Percentiles rank a stretch among this genome's conserved stretches.
phyloP scores from a whole-genome alignment of 495 filamentous ascomycete genomes.

The Usnea hakonensis region DNA sequence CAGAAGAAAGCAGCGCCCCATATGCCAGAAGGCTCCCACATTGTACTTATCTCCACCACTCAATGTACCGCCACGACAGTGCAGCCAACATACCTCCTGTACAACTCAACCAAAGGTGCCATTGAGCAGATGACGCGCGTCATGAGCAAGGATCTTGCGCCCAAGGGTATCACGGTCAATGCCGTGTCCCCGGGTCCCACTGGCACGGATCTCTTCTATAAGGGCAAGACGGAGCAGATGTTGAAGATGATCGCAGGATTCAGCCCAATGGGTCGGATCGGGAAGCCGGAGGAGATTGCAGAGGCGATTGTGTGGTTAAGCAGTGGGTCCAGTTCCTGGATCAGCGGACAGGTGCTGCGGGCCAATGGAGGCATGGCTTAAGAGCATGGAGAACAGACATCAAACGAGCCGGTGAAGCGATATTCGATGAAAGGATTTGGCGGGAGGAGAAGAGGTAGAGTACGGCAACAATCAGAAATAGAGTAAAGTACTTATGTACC shows the following conservation, averaged over 20 bases:
- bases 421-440: no score
- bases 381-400: not conserved
- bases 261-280: conserved; percentile 50
- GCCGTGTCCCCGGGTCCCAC: conserved; percentile 58
- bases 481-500: no score
- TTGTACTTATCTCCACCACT: conserved; percentile 55
- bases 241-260: conserved; percentile 44
- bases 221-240: conserved; percentile 53
- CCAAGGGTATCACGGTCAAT: conserved; percentile 56
- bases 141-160: conserved; percentile 56
- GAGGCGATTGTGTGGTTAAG: conserved; percentile 47
- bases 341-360: conserved; percentile 51
- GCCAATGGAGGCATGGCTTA: conserved; percentile 16
- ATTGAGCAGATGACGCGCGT: conserved; percentile 62
- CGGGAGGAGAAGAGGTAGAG: no score
- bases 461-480: no score
- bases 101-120: conserved; percentile 57
- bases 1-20: conserved; percentile 52
- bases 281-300: conserved; percentile 56
- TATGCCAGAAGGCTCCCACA: conserved; percentile 48
- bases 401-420: not conserved
- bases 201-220: conserved; percentile 56
- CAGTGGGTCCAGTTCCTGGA: conserved; percentile 46
- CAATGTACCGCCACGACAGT: conserved; percentile 40
- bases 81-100: conserved; percentile 53